Percentiles rank a stretch among this genome's conserved stretches.
Evolutionary conservation across 495 filamentous ascomycete genomes (phyloP).

Genomic region (Aspergillus avenaceus): DNA sequence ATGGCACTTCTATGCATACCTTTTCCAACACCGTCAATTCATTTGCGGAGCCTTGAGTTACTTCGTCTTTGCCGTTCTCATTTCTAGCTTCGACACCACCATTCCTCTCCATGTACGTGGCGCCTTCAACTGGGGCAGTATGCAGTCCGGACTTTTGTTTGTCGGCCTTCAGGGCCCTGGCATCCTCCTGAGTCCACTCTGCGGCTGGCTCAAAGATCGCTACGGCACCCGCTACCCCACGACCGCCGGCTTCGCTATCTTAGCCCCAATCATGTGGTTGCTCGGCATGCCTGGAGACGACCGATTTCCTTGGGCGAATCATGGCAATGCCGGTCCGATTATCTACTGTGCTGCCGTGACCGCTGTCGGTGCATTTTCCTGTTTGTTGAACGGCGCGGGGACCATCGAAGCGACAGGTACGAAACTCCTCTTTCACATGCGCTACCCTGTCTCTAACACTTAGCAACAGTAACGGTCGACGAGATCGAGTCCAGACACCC

Average conservation of each 20-base stretch:
- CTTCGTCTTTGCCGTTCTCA: conserved; percentile 12
- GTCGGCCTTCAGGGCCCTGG: conserved; percentile 15
- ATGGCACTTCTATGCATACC: conserved; percentile 9
- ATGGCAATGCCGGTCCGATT: conserved; percentile 1
- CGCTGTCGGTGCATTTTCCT: conserved; percentile 8
- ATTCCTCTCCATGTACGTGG: conserved; percentile 24
- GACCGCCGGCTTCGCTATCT: conserved; percentile 12
- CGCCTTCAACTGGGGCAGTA: conserved; percentile 18
- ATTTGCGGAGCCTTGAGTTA: conserved; percentile 10
- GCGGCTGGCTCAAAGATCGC: conserved; percentile 25
- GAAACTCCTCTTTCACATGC: conserved; percentile 2
- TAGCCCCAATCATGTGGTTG: conserved; percentile 17
- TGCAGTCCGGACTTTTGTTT: conserved; percentile 20
- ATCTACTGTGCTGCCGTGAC: conserved; percentile 13
- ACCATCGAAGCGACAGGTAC: conserved; percentile 22
- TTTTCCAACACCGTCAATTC: conserved; percentile 14
- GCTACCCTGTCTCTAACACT: background rate
- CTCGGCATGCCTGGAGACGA: conserved; percentile 20
- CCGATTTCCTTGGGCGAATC: conserved; percentile 15
- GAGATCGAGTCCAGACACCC: conserved; percentile 14
- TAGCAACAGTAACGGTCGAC: conserved; percentile 15
- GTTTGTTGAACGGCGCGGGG: conserved; percentile 20
- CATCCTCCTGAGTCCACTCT: conserved; percentile 17
- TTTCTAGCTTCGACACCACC: conserved; percentile 25
- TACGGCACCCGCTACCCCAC: conserved; percentile 19